These are phyloP conservation scores for Leccinum subrobustum DNA, from an alignment of 1,284 basidiomycete genomes.

Conservation along the genomic window DNA sequence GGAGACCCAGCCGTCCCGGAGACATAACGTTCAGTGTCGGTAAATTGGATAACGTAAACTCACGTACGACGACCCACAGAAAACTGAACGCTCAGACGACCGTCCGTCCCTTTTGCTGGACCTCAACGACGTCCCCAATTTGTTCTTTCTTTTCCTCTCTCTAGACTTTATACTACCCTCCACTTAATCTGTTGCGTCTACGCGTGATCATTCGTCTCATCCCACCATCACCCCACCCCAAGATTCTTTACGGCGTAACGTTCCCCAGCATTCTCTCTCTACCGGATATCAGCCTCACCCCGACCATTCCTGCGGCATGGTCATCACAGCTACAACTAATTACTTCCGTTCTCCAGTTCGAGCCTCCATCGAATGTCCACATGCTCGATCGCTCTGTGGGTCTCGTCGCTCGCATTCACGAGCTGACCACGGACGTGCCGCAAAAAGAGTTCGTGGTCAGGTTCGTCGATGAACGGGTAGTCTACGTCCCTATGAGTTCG, in stretches of 20 bases:
- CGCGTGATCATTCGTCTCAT: constrained; percentile 67
- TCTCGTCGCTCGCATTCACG: constrained; percentile 51
- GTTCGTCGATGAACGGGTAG: constrained; percentile 55
- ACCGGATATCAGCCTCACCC: constrained; percentile 35
- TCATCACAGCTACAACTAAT: constrained; percentile 52
- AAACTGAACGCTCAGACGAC: constrained; percentile 24
- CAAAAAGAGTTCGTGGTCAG: constrained; percentile 44
- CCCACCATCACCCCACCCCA: constrained; percentile 52
- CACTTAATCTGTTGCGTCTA: constrained; percentile 23
- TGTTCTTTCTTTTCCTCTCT: not conserved
- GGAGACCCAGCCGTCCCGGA: not conserved
- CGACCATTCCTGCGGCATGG: constrained; percentile 53
- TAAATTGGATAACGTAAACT: constrained; percentile 30
- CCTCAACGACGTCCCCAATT: constrained; percentile 28
- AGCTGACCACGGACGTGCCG: constrained; percentile 60
- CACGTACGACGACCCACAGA: constrained; percentile 29
- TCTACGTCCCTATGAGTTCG: constrained; percentile 48
- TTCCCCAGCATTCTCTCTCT: constrained; percentile 55
- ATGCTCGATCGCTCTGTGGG: constrained; percentile 65
- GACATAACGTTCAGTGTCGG: constrained; percentile 4
- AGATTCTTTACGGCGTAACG: constrained; percentile 69
- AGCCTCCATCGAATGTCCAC: constrained; percentile 55
- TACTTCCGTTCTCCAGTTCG: constrained; percentile 51
- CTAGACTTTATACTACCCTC: constrained; percentile 25
- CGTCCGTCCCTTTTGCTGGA: constrained; percentile 25